These are phyloP conservation scores for Ganoderma boninense DNA, from an alignment of 1,284 basidiomycete genomes.

Conservation along the genomic window DNA sequence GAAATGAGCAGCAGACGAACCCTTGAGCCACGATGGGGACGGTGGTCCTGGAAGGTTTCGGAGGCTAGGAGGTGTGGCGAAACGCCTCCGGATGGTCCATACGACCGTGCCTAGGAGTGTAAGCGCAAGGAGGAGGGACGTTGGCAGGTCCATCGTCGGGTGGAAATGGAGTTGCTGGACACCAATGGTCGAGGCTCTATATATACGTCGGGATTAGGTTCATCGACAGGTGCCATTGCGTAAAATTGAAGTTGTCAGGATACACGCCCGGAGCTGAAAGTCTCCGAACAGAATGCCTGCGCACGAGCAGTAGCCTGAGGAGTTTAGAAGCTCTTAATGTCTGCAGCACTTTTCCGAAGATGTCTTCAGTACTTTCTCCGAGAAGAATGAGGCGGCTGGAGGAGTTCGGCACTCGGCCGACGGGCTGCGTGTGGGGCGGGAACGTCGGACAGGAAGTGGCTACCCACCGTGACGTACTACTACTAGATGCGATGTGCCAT, in stretches of 20 bases:
- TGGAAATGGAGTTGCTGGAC: background rate
- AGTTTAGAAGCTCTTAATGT: no score
- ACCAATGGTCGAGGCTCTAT: background rate
- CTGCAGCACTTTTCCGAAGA: background rate
- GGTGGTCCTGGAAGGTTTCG: conserved; percentile 3
- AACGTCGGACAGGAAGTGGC: background rate
- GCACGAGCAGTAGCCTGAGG: background rate
- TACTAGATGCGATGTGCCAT: background rate
- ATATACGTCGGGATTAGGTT: background rate
- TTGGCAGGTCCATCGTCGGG: background rate
- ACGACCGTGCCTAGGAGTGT: background rate
- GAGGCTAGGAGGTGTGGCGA: background rate
- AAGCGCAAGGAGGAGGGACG: background rate
- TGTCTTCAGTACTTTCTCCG: background rate
- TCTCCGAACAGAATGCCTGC: background rate
- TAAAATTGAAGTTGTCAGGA: background rate
- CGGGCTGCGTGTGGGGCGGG: background rate
- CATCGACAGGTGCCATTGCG: background rate
- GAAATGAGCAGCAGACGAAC: background rate
- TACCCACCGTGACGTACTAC: no score
- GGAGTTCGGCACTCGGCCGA: background rate
- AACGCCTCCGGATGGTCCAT: background rate
- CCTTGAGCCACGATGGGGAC: background rate
- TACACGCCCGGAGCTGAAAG: background rate
- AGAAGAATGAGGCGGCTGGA: background rate